Base-by-base conservation (phyloP, 2,329 filamentous ascomycete genomes). In the Cladosporium sp. region DNA sequence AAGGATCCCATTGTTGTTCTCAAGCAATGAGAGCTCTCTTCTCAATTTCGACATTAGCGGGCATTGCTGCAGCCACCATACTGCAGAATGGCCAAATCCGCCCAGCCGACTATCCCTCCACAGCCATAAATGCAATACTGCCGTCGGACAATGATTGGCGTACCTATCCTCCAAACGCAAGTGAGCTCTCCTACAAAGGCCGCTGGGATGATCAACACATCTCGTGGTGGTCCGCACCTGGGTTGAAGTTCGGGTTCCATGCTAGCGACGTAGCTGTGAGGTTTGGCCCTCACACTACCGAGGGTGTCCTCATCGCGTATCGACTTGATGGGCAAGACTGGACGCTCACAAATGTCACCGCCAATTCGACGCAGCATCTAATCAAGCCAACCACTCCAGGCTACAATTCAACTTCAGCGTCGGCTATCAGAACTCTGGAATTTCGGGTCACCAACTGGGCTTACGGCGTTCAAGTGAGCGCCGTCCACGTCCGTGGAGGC, bases 381-480 rank as follows among this genome's bases (percentile, higher is more conserved):
- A 70, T 81, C 45, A 73, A 68, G 19, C 64, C 72, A 0, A 62
- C 63, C n/a, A 77, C 74, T 0, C 67, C 73, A 0, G 75, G 74
- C 4, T 67, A 77, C 9, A 70, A 74, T 46, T 61, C 73, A 37
- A 75, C 72, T 0, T 71, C 75, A 0, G 61, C 51, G 18, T 57
- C 76, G 16, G 70, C 63, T 38, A 74, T 74, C 1, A 72, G 73
- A 32, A 74, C 71, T 0, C 81, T 83, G 53, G 80, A 83, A 61
- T 65, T 83, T 59, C 70, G 79, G 61, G 80, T 83, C 13, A 80
- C 80, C 1, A 84, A 84, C 59, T 84, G 79, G 79, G 79, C 73
- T 13, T 78, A 77, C 58, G 80, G 80, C 9, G 74, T 83, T 3
- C 80, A 84, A 63, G 75, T 84, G 42, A 68, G 70, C 14, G 69